Percentiles rank a stretch among this genome's conserved stretches.
Conservation (phyloP, 2,329 filamentous ascomycete genomes). For the Penicillium sumatraense region DNA sequence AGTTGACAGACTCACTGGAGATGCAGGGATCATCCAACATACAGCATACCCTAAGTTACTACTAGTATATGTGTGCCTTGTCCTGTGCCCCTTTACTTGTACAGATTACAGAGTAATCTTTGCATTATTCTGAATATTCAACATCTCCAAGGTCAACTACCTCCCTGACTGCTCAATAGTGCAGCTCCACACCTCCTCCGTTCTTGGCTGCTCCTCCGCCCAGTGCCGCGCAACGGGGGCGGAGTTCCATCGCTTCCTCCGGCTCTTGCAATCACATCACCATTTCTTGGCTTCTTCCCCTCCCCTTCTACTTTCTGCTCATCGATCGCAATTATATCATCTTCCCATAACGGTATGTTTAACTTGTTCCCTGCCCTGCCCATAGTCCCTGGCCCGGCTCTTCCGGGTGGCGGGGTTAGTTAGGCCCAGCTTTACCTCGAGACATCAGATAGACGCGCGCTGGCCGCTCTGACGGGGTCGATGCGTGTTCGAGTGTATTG, state of each 20-base stretch:
- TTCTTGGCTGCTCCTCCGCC: constrained; percentile 21
- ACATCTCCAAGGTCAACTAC: too few relatives aligned
- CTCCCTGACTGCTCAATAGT: not conserved
- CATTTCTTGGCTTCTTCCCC: not conserved
- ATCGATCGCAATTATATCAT: not conserved
- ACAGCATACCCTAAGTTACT: too few relatives aligned
- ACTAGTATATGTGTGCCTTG: too few relatives aligned
- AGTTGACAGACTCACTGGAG: too few relatives aligned
- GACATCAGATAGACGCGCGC: constrained; percentile 10
- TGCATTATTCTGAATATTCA: too few relatives aligned
- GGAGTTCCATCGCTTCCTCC: constrained; percentile 22
- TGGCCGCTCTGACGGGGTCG: not conserved
- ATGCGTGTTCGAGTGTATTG: not conserved
- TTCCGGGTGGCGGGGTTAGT: constrained; percentile 19
- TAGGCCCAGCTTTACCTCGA: not conserved
- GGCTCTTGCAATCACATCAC: constrained; percentile 16
- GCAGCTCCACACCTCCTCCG: constrained; percentile 20
- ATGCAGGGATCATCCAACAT: not conserved
- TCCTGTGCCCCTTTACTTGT: too few relatives aligned
- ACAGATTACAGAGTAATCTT: too few relatives aligned
- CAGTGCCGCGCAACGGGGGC: constrained; percentile 16
- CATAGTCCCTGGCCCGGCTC: constrained; percentile 8
- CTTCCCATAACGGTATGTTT: constrained; percentile 4
- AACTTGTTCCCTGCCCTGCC: not conserved
- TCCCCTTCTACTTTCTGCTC: not conserved